phyloP scores from a whole-genome alignment of 352 stramenopile genomes.

The Lagenidium giganteum region DNA sequence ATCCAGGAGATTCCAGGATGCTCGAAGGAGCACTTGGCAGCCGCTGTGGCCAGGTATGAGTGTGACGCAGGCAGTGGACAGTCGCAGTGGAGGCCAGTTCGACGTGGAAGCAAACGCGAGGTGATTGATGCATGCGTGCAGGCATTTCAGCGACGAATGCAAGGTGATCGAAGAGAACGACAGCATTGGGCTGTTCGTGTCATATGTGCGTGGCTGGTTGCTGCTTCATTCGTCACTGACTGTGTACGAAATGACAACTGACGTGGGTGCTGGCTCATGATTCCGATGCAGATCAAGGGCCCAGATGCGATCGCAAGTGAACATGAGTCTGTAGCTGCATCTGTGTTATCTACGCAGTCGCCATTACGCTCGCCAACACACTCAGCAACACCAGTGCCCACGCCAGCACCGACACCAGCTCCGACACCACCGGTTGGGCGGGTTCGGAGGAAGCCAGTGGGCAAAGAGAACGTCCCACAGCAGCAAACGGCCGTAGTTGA shows the following conservation, averaged over 20 bases:
- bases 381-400: too few relatives aligned
- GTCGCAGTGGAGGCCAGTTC: background rate
- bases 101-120: background rate
- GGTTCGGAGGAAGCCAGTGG: too few relatives aligned
- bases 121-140: constrained; percentile 13
- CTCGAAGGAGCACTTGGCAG: constrained; percentile 48
- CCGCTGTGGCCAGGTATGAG: constrained; percentile 53
- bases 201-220: constrained; percentile 43
- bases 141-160: constrained; percentile 67
- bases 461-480: too few relatives aligned
- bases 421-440: too few relatives aligned
- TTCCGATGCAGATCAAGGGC: constrained; percentile 16
- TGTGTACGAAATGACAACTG: background rate
- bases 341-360: too few relatives aligned
- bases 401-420: too few relatives aligned
- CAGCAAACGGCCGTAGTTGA: too few relatives aligned
- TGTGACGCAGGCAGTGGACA: too few relatives aligned
- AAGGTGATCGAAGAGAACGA: constrained; percentile 50
- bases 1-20: constrained; percentile 43
- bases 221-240: too few relatives aligned
- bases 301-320: background rate
- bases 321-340: too few relatives aligned
- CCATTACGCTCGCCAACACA: too few relatives aligned
- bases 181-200: constrained; percentile 62
- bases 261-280: background rate